phyloP scores from a whole-genome alignment of 192 early-diverging fungal species.

The Rhizophagus clarus region DNA sequence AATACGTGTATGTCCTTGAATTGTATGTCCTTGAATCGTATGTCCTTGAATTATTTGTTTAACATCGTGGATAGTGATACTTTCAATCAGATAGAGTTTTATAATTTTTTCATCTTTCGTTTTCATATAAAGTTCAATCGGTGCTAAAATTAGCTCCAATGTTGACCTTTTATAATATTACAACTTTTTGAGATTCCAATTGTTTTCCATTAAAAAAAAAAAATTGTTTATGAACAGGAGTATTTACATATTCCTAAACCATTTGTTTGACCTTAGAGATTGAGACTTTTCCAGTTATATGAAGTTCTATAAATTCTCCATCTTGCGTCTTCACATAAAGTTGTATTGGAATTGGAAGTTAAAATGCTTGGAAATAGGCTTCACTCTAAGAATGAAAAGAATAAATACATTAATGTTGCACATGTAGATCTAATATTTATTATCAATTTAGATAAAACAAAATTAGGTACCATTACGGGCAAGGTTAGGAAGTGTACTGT shows the following conservation, averaged over 20 bases:
- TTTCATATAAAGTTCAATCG: background rate
- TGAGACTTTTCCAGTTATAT: no score
- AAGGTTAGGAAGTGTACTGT: no score
- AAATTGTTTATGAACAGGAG: background rate
- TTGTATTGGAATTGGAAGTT: conserved; percentile 42
- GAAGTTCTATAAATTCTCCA: conserved; percentile 47
- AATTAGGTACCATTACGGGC: no score
- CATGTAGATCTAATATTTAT: no score
- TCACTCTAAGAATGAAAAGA: background rate
- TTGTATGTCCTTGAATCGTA: no score
- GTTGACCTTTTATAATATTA: background rate
- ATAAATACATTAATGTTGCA: background rate
- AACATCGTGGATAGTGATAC: conserved; percentile 70
- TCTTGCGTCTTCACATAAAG: conserved; percentile 77
- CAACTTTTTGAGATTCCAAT: background rate
- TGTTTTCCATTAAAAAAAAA: background rate
- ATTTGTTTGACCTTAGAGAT: background rate
- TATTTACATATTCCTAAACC: background rate
- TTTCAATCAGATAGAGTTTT: conserved; percentile 67
- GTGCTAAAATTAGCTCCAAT: background rate
- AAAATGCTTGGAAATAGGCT: background rate
- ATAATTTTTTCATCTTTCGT: no score
- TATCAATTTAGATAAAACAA: no score
- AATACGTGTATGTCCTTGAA: no score
- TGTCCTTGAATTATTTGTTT: conserved; percentile 76